phyloP scores from a whole-genome alignment of 1,139 yeast genomes.

The Yamadazyma aaseri region DNA sequence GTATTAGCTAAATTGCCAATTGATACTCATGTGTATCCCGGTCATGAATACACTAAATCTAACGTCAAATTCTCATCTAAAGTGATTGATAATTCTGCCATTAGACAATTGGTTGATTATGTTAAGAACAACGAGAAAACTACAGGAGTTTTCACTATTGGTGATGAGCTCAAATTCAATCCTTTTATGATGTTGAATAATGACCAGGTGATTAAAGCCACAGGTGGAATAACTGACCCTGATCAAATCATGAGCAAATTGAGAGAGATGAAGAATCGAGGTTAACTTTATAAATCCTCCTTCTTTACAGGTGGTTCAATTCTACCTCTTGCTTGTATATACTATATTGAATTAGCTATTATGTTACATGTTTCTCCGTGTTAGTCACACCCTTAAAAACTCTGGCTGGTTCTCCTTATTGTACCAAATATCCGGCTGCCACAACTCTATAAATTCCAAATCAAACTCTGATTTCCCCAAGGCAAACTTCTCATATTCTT shows the following conservation, averaged over 20 bases:
- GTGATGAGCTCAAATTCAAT: conserved; percentile 77
- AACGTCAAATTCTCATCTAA: conserved; percentile 75
- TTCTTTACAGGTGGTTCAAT: no score
- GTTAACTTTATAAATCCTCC: no score
- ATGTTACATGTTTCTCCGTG: conserved; percentile 1
- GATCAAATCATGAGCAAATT: conserved; percentile 62
- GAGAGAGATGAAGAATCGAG: conserved; percentile 64
- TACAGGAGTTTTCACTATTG: conserved; percentile 81
- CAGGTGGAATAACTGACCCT: conserved; percentile 37
- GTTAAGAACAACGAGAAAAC: conserved; percentile 61
- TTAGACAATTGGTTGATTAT: conserved; percentile 53
- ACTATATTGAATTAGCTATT: no score
- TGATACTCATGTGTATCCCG: conserved; percentile 78
- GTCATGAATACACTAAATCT: conserved; percentile 90
- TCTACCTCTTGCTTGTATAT: no score
- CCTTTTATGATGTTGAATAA: conserved; percentile 84
- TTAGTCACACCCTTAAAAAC: conserved; percentile 25
- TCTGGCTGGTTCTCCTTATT: conserved; percentile 34
- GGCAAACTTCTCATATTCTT: conserved; percentile 90
- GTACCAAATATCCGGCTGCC: conserved; percentile 47
- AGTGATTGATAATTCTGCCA: conserved; percentile 55
- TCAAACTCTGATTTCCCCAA: conserved; percentile 93
- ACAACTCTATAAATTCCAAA: conserved; percentile 58
- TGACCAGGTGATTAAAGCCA: conserved; percentile 49
- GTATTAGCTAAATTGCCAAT: conserved; percentile 61